Evolutionary conservation across 2,329 filamentous ascomycete species (phyloP).

Genomic region (Calonectria leucothoes): DNA sequence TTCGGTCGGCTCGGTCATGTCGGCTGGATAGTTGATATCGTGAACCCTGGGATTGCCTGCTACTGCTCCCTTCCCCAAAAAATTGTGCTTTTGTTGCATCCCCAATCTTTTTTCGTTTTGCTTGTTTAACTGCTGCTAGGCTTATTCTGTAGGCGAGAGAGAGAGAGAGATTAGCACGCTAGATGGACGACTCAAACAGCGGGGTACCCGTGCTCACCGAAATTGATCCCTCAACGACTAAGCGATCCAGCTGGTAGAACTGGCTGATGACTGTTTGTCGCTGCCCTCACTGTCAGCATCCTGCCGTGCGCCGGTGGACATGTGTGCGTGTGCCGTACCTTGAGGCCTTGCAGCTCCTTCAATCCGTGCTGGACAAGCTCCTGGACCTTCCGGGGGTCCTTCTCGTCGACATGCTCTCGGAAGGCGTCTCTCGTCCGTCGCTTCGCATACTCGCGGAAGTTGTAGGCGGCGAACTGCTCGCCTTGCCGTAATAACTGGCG

Average conservation of each 20-base stretch:
- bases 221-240: slow-evolving; percentile 92
- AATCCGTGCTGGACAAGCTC: slow-evolving; percentile 90
- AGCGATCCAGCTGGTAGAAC: slow-evolving; percentile 90
- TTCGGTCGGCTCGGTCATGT: slow-evolving; percentile 16
- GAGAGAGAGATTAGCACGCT: slow-evolving; percentile 33
- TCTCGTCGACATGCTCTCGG: slow-evolving; percentile 78
- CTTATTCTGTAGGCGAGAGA: slow-evolving; percentile 70
- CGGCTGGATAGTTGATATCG: slow-evolving; percentile 28
- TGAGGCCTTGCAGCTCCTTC: slow-evolving; percentile 88
- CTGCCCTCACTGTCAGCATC: slow-evolving; percentile 58
- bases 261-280: slow-evolving; percentile 95
- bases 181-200: background rate
- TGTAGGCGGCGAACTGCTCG: slow-evolving; percentile 90
- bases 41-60: slow-evolving; percentile 1
- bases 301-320: background rate
- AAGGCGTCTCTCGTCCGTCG: slow-evolving; percentile 93
- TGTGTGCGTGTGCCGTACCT: slow-evolving; percentile 67
- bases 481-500: slow-evolving; percentile 90
- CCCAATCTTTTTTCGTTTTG: too few species aligned
- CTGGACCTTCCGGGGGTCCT: slow-evolving; percentile 82
- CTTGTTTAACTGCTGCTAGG: slow-evolving; percentile 74
- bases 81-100: slow-evolving; percentile 81
- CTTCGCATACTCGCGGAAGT: slow-evolving; percentile 96
- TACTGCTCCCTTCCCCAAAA: slow-evolving; percentile 50
- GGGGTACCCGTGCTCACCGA: slow-evolving; percentile 61